Base-by-base conservation (phyloP, 208 protist genomes). In the Crithidia expoeki region DNA sequence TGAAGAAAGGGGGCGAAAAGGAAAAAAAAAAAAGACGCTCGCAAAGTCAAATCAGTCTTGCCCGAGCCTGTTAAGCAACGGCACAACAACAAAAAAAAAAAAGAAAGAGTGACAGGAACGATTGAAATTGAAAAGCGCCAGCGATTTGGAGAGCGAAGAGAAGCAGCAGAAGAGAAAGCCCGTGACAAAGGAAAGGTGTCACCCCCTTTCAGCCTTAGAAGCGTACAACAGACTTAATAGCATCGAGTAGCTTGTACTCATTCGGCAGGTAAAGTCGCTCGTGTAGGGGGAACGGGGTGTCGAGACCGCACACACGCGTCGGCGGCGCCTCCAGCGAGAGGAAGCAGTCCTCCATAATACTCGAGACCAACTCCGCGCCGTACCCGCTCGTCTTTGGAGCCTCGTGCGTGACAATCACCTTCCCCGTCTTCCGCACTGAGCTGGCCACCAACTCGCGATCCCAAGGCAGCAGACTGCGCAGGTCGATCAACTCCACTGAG, bases 211-310 rank as follows among this genome's bases (percentile, higher is more conserved):
- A n/a, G n/a, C 4, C 16, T 58, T 84, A 93, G 51, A 81, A 93
- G 6, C 61, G 53, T 16, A 84, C 72, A 11, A 85, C 60, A 3
- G 76, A 69, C 68, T 86, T 84, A 46, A 90, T 86, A 14, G 87
- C 87, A 25, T 93, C 87, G 46, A 88, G 72, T 32, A 94, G 69
- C 76, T 98, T 98, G 38, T 90, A 50, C 69, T 95, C 94, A 68
- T 98, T 98, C 7, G 98, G 98, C 19, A 99, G 63, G 73, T 98
- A 99, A 40, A 98, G 83, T 49, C 88, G 78, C 82, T 99, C 98
- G 72, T 98, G 97, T 50, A 98, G 79, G 49, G 98, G 98, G 78
- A 98, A 97, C 14, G 98, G 97, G 9, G 96, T 98, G 83, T 99
- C 98, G 30, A 96, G 94, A 40, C 97, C 97, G 81, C 96, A 98